Evolutionary conservation across 2,329 filamentous ascomycete genomes (phyloP).

Genomic region (Colletotrichum theobromicola): DNA sequence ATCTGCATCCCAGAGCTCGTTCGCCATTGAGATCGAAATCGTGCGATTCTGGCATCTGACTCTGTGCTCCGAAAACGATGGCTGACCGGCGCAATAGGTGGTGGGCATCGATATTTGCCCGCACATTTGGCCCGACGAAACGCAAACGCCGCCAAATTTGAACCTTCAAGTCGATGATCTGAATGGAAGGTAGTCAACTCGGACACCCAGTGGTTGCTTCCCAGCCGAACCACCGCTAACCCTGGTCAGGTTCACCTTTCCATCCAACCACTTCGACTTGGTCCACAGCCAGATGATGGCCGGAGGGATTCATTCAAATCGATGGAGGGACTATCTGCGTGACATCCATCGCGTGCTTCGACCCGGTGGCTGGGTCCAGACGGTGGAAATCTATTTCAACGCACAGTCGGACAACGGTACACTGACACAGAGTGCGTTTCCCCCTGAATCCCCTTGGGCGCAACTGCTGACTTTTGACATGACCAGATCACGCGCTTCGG

Average conservation of each 20-base stretch:
- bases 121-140: conserved; percentile 69
- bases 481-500: conserved; percentile 64
- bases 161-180: conserved; percentile 76
- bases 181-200: conserved; percentile 58
- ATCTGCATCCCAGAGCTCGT: background rate
- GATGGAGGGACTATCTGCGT: conserved; percentile 78
- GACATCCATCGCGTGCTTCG: conserved; percentile 77
- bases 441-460: background rate
- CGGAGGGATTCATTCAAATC: conserved; percentile 71
- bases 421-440: conserved; percentile 63
- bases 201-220: background rate
- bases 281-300: conserved; percentile 79
- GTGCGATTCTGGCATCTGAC: background rate
- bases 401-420: conserved; percentile 86
- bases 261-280: conserved; percentile 76
- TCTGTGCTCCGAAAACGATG: background rate
- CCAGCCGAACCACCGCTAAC: background rate
- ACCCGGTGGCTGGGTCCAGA: conserved; percentile 83
- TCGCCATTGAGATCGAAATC: background rate
- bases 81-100: conserved; percentile 54
- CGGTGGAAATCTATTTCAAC: conserved; percentile 87
- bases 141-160: conserved; percentile 63
- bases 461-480: conserved; percentile 15
- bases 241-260: conserved; percentile 65
- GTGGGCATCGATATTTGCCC: conserved; percentile 75